Evolutionary conservation across 148 eudicot species (phyloP).

Genomic region (Vaccinium darrowii): DNA sequence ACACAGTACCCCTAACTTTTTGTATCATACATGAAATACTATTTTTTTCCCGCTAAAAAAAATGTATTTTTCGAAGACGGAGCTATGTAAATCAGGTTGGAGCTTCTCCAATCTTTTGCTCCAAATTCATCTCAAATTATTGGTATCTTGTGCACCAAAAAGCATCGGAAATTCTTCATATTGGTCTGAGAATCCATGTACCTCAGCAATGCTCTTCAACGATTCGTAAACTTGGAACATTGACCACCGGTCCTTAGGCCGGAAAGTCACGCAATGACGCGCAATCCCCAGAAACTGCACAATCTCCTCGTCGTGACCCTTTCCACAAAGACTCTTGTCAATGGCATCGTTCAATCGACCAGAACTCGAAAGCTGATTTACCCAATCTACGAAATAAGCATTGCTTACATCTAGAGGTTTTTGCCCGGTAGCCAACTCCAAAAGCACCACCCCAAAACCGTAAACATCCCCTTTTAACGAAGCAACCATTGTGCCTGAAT

Average conservation of each 20-base stretch:
- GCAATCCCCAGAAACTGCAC: constrained; percentile 70
- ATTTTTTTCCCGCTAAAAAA: no score
- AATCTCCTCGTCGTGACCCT: constrained; percentile 72
- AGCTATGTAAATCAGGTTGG: constrained; percentile 6
- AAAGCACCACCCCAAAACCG: constrained; percentile 74
- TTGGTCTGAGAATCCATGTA: constrained; percentile 57
- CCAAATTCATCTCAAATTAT: constrained; percentile 20
- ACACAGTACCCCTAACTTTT: no score
- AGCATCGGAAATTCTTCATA: constrained; percentile 77
- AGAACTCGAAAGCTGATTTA: constrained; percentile 48
- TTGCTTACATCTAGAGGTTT: constrained; percentile 63
- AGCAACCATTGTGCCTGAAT: constrained; percentile 70
- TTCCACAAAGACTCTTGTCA: constrained; percentile 61
- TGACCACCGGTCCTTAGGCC: constrained; percentile 73
- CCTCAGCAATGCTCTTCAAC: constrained; percentile 56
- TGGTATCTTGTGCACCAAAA: constrained; percentile 47
- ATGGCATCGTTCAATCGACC: constrained; percentile 68
- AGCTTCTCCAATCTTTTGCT: constrained; percentile 10
- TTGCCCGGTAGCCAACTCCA: constrained; percentile 79
- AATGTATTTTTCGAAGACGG: not conserved
- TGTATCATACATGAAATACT: no score
- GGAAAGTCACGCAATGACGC: constrained; percentile 64
- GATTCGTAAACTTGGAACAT: constrained; percentile 75
- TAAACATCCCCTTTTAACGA: constrained; percentile 82
- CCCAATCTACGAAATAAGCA: constrained; percentile 80